Conservation (phyloP, 2,329 filamentous ascomycete genomes). For the Curvularia sp. region DNA sequence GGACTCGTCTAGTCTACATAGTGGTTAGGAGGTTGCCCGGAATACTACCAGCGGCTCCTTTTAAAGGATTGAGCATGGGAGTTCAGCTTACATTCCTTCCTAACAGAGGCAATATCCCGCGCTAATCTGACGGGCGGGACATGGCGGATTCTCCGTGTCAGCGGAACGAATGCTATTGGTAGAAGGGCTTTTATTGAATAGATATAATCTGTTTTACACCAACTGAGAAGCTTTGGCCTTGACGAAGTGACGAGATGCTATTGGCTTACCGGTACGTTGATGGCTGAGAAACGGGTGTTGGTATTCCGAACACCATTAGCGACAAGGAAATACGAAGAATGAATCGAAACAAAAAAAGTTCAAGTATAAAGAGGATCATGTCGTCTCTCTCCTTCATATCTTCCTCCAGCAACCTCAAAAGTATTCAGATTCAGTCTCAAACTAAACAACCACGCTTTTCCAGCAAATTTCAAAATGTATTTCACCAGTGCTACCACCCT, state of each 20-base stretch:
- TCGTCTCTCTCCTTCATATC: not conserved
- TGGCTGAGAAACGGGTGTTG: not conserved
- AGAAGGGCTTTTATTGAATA: not conserved
- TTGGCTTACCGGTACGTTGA: not conserved
- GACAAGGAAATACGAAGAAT: not conserved
- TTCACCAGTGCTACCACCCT: not conserved
- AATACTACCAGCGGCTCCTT: not conserved
- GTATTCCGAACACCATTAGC: not conserved
- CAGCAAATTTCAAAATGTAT: not conserved
- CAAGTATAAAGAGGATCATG: not conserved
- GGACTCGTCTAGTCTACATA: not conserved
- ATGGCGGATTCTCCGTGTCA: not conserved
- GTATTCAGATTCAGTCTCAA: not conserved
- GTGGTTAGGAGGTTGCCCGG: not conserved
- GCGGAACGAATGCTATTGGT: not conserved
- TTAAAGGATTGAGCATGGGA: not conserved
- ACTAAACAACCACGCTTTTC: not conserved
- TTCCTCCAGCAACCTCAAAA: not conserved
- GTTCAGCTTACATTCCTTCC: constrained; percentile 1
- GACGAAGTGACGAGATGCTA: not conserved
- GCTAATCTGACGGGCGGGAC: not conserved
- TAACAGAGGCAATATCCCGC: not conserved
- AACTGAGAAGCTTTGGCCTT: not conserved
- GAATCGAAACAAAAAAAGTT: too few species aligned
- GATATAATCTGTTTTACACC: not conserved